A percentile compares a stretch with the other conserved stretches of the same genome.
Evolutionary conservation across 345 rosid genomes (phyloP).

Genomic region (Aegle marmelos): DNA sequence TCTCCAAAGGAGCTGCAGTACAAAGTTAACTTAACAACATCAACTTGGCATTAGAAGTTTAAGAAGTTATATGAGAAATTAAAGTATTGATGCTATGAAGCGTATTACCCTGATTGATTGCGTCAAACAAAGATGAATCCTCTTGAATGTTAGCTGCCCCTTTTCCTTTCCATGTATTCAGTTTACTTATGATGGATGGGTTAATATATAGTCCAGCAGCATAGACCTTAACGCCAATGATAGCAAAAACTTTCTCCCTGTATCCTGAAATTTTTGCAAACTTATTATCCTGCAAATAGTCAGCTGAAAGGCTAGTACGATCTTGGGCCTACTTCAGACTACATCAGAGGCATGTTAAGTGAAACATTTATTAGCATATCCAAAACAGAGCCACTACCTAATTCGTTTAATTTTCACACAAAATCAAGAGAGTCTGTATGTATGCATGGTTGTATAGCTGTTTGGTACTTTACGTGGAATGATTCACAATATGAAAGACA

Average conservation of each 20-base stretch:
- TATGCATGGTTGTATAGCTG: neutral
- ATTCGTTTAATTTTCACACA: neutral
- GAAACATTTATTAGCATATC: neutral
- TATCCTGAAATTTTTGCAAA: constrained; percentile 51
- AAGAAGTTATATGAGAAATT: neutral
- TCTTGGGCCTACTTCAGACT: neutral
- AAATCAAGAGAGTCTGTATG: neutral
- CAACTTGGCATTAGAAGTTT: neutral
- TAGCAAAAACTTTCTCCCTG: constrained; percentile 84
- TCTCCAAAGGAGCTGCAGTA: constrained; percentile 58
- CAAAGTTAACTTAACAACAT: constrained; percentile 2
- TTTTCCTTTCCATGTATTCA: constrained; percentile 57
- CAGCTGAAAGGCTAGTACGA: neutral
- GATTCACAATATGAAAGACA: neutral
- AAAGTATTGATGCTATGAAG: neutral
- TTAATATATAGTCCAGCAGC: constrained; percentile 72
- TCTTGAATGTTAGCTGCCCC: constrained; percentile 47
- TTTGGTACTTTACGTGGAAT: neutral
- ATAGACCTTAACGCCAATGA: constrained; percentile 82
- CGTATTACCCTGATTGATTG: constrained; percentile 54
- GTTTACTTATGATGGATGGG: constrained; percentile 39
- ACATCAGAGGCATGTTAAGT: neutral
- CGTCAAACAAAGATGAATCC: constrained; percentile 47
- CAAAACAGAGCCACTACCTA: neutral
- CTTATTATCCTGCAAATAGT: neutral